Conservation (phyloP, 495 filamentous ascomycete genomes). For the Immersiella caudata region DNA sequence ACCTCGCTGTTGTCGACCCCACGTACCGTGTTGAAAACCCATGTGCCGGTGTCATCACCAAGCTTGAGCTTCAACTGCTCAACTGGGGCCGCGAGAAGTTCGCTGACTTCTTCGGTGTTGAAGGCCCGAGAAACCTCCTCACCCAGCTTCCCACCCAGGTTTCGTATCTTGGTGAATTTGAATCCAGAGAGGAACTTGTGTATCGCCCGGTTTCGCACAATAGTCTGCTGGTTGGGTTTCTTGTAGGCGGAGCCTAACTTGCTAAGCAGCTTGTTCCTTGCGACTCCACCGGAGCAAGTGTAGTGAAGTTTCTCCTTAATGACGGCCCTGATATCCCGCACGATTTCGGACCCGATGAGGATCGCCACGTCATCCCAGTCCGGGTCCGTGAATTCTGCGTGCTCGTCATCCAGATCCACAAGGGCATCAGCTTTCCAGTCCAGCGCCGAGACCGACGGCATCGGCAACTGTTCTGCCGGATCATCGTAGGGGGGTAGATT, state of each 20-base stretch:
- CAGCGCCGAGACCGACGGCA: conserved; percentile 72
- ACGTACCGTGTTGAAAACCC: conserved; percentile 85
- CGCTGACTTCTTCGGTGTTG: conserved; percentile 76
- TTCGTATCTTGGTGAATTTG: conserved; percentile 96
- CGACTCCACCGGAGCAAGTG: conserved; percentile 87
- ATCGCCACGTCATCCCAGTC: conserved; percentile 97
- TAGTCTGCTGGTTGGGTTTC: conserved; percentile 92
- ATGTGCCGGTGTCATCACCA: conserved; percentile 82
- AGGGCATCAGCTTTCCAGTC: conserved; percentile 82
- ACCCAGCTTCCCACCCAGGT: conserved; percentile 94
- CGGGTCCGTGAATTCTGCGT: conserved; percentile 77
- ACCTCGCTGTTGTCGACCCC: conserved; percentile 88
- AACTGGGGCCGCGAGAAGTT: conserved; percentile 71
- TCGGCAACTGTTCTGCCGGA: conserved; percentile 68
- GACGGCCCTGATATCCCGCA: conserved; percentile 68
- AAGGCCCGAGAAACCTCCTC: conserved; percentile 78
- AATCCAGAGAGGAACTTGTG: conserved; percentile 79
- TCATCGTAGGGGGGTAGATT: conserved; percentile 69
- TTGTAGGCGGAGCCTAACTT: conserved; percentile 89
- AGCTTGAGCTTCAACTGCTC: conserved; percentile 79
- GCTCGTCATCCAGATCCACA: conserved; percentile 70
- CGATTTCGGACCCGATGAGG: conserved; percentile 82
- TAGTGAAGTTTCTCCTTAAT: conserved; percentile 63
- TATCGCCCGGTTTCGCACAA: conserved; percentile 81
- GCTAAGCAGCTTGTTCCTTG: conserved; percentile 91